A percentile compares a stretch with the other conserved stretches of the same genome.
These are phyloP conservation scores for Didymosphaeria variabile DNA, from an alignment of 2,329 filamentous ascomycete species.

Conservation along the genomic window DNA sequence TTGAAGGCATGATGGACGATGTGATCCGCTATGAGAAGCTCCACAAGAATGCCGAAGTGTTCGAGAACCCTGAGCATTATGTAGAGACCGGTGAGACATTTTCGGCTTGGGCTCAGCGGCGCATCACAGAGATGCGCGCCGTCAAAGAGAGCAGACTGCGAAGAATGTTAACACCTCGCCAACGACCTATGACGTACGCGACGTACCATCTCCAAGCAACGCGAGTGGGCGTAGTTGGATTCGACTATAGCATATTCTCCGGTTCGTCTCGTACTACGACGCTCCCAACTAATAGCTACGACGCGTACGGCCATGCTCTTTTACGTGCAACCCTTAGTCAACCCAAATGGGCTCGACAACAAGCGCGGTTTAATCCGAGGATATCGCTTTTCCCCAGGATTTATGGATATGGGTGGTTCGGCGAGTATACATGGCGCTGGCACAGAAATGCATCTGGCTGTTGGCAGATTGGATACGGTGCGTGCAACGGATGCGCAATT, in stretches of 20 bases:
- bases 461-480: constrained; percentile 2
- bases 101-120: constrained; percentile 8
- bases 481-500: neutral
- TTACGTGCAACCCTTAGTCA: neutral
- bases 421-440: constrained; percentile 5
- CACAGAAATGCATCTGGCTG: constrained; percentile 5
- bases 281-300: constrained; percentile 5
- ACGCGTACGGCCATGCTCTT: constrained; percentile 6
- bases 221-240: neutral
- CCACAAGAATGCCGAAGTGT: constrained; percentile 1
- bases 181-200: neutral
- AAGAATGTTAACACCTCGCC: neutral
- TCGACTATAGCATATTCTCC: neutral
- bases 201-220: neutral
- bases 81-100: neutral
- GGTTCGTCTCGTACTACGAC: constrained; percentile 1
- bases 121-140: constrained; percentile 15
- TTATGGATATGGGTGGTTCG: neutral
- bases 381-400: neutral
- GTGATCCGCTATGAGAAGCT: constrained; percentile 8
- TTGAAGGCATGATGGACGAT: neutral
- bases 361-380: neutral
- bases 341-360: neutral
- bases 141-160: constrained; percentile 3
- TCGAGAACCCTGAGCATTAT: neutral